A percentile compares a stretch with the other conserved stretches of the same genome.
Evolutionary conservation across 106 monocot genomes (phyloP).

Genomic region (Triglochin maritima): DNA sequence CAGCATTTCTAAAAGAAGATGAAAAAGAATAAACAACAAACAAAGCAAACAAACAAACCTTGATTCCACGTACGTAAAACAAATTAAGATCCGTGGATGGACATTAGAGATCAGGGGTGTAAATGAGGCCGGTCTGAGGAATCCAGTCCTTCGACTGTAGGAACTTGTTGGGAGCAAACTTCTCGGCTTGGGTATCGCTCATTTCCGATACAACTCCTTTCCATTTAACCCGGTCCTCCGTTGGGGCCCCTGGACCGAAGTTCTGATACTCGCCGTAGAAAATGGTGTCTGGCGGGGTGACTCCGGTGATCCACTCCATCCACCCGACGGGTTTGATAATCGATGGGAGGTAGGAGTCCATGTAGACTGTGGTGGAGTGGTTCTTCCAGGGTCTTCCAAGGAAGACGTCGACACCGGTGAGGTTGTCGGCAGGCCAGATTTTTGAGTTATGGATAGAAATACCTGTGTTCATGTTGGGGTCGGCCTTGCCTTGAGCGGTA

Average conservation of each 20-base stretch:
- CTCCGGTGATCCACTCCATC: slow-evolving; percentile 4
- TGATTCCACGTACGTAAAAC: too few relatives aligned
- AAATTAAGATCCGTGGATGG: too few relatives aligned
- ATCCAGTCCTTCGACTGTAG: slow-evolving; percentile 14
- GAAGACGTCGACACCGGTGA: neutral
- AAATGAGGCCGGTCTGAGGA: slow-evolving; percentile 5
- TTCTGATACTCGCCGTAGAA: slow-evolving; percentile 31
- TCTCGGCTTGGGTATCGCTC: slow-evolving; percentile 1
- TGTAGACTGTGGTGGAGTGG: slow-evolving; percentile 13
- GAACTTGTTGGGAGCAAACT: slow-evolving; percentile 4
- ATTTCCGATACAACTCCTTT: slow-evolving; percentile 9
- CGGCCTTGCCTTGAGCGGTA: slow-evolving; percentile 11
- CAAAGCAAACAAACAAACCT: too few relatives aligned
- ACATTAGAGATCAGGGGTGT: neutral
- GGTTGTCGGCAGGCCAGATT: neutral
- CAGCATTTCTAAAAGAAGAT: too few relatives aligned
- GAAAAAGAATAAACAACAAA: too few relatives aligned
- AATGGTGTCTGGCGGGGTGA: slow-evolving; percentile 15
- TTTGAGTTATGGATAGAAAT: slow-evolving; percentile 3
- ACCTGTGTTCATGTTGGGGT: slow-evolving; percentile 13
- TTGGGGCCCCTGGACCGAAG: slow-evolving; percentile 12
- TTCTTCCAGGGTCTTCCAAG: slow-evolving; percentile 17
- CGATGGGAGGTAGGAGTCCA: neutral
- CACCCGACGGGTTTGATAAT: slow-evolving; percentile 10
- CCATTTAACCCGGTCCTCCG: slow-evolving; percentile 16